These are phyloP conservation scores for Fusarium compactum DNA, from an alignment of 2,329 filamentous ascomycete genomes.

Conservation along the genomic window DNA sequence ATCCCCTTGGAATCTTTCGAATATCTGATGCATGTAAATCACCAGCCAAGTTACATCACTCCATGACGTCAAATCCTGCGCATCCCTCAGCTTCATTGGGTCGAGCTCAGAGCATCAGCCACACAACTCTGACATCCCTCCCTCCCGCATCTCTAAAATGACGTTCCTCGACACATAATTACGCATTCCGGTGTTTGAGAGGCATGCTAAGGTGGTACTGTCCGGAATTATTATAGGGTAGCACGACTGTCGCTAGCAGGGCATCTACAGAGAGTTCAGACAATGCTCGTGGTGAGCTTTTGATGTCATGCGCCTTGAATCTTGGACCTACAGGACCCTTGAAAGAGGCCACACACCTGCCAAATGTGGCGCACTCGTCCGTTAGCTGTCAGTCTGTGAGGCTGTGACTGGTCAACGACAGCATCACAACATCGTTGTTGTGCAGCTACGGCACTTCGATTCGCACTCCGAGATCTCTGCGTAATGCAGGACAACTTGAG, in stretches of 20 bases:
- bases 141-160: conserved; percentile 35
- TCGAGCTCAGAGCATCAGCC: conserved; percentile 28
- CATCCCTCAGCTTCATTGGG: conserved; percentile 21
- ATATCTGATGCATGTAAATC: conserved; percentile 29
- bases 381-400: conserved; percentile 30
- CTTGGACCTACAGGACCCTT: conserved; percentile 32
- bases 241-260: conserved; percentile 12
- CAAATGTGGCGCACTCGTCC: conserved; percentile 18
- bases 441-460: conserved; percentile 5
- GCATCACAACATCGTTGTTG: conserved; percentile 16
- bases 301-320: conserved; percentile 33
- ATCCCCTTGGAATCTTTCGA: conserved; percentile 9
- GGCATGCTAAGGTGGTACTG: conserved; percentile 14
- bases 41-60: conserved; percentile 19
- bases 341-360: conserved; percentile 19
- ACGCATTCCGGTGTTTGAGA: conserved; percentile 34
- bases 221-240: conserved; percentile 25
- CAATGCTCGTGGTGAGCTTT: conserved; percentile 9
- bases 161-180: conserved; percentile 41
- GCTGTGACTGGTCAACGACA: conserved; percentile 30
- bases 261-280: conserved; percentile 21
- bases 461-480: conserved; percentile 12
- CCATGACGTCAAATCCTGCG: conserved; percentile 43
- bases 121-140: conserved; percentile 27
- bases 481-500: conserved; percentile 13